Base-by-base conservation (phyloP, 306 rosid genomes). In the Dalbergia cultrata region DNA sequence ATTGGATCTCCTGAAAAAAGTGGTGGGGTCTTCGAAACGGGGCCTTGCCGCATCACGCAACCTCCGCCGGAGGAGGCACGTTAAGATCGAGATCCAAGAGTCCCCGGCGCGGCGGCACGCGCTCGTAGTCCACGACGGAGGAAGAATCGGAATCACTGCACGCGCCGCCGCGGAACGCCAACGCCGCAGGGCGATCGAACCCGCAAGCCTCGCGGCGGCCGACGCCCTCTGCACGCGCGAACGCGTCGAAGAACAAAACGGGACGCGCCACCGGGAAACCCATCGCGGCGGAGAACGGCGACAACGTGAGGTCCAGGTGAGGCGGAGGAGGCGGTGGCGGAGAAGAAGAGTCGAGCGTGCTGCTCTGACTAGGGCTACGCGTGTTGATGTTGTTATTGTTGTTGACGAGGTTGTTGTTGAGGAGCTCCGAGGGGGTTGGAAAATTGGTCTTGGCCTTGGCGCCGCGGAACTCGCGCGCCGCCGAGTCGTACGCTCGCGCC, bases 381-480 rank as follows among this genome's bases (percentile, higher is more conserved):
- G 68, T 31, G 9, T 34, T 10, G 70, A 22, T 76, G n/a, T 9
- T 64, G 69, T 0, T 14, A 13, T 34, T 63, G 35, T 8, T 4
- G 66, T 9, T 11, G 16, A 19, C 35, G 65, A 21, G n/a, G 18
- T 3, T 31, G 64, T 22, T 72, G 22, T n/a, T 64, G 0, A 81
- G 8, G 37, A 84, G 75, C 17, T 88, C 90, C 12, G 77, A 41
- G 0, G 83, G 81, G 4, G 72, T 37, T 0, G 92, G 95, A 4
- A 92, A 94, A 78, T 94, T 94, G 0, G 98, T 92, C 76, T 92
- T 94, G 0, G 98, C 98, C 67, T 90, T 90, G 0, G 75, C 75
- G 1, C 98, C 98, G 9, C 98, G 90, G 21, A 92, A 94, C 39
- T 90, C 96, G 1, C 94, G 84, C 9, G 98, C 98, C 0, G 98